Base-by-base conservation (phyloP, 768 basidiomycete genomes). In the Dentipellis fragilis region DNA sequence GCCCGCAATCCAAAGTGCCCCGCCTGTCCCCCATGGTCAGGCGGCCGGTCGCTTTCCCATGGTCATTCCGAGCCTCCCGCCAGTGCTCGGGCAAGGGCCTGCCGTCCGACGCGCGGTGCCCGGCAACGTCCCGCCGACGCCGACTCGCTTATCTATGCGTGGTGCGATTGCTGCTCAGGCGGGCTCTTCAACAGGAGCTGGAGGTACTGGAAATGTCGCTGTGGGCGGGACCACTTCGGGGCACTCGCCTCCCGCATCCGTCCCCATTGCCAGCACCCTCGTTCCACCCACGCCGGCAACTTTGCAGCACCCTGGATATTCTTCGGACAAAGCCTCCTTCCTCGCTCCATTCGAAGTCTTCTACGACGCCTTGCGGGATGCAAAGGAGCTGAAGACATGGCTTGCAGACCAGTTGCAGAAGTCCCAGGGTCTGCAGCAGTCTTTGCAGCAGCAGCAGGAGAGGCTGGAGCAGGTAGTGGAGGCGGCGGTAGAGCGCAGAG, bases 341-440 rank as follows among this genome's bases (percentile, higher is more conserved):
- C 71, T 93, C 49, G 81, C 85, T 0, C 89, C 88, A 2, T 93
- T 93, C 61, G 87, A 86, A 63, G 68, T 77, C 52, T 93, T 93
- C 68, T 93, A 91, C 65, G 89, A 93, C 57, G 84, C 89, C 3
- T 79, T 93, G 35, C 78, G 83, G 54, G 91, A 91, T 66, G 83
- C 86, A 14, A 84, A 81, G 64, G 81, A 88, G 64, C 78, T 93
- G 56, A 90, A 91, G 70, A 63, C 67, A 38, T 89, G 89, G 84
- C 74, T 93, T 7, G 72, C 75, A 21, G 85, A 87, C 47, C 89
- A 92, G 68, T 70, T 91, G 36, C 76, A 80, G 59, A 80, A 78
- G 64, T 82, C 84, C 37, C 80, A 77, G 54, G 60, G 77, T 12
- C 73, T 86, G 35, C 72, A 81, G 56, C 66, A 81, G 54, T 69